These are phyloP conservation scores for Tetrastigma voinierianum DNA, from an alignment of 164 flowering plant genomes.

Conservation along the genomic window DNA sequence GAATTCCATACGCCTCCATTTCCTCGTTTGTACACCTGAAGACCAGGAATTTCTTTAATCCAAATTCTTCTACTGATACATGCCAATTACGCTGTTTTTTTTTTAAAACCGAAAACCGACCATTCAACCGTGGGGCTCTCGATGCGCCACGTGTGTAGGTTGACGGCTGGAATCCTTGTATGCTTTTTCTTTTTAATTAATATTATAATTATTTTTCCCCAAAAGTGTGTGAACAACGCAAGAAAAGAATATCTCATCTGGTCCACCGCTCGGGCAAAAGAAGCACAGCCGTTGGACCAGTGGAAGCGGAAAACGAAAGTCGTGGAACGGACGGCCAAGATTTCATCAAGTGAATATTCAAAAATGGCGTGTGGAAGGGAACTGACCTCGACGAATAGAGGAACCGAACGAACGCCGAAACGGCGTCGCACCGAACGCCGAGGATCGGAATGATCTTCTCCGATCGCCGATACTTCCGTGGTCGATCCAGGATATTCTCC, in stretches of 20 bases:
- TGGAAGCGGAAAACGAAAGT: neutral
- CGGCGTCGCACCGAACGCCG: slow-evolving; percentile 85
- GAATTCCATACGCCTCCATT: slow-evolving; percentile 71
- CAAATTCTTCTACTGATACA: too few relatives aligned
- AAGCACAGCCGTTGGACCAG: neutral
- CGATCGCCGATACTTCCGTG: slow-evolving; percentile 41
- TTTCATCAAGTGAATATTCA: neutral
- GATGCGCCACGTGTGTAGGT: neutral
- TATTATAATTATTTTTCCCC: neutral
- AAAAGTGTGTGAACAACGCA: neutral
- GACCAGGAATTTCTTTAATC: neutral
- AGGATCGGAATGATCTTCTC: slow-evolving; percentile 53
- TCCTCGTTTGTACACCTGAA: slow-evolving; percentile 72
- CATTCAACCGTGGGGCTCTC: neutral
- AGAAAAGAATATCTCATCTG: neutral
- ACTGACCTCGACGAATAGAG: slow-evolving; percentile 63
- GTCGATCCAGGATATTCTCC: slow-evolving; percentile 59
- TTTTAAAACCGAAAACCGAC: too few relatives aligned
- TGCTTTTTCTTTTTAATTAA: neutral
- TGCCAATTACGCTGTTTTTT: too few relatives aligned
- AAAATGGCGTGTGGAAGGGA: neutral
- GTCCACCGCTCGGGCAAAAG: too few relatives aligned
- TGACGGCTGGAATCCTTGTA: neutral
- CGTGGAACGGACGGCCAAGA: slow-evolving; percentile 2
- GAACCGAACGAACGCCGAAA: slow-evolving; percentile 59